Conservation (phyloP, 345 rosid species). For the Acer yangbiense region DNA sequence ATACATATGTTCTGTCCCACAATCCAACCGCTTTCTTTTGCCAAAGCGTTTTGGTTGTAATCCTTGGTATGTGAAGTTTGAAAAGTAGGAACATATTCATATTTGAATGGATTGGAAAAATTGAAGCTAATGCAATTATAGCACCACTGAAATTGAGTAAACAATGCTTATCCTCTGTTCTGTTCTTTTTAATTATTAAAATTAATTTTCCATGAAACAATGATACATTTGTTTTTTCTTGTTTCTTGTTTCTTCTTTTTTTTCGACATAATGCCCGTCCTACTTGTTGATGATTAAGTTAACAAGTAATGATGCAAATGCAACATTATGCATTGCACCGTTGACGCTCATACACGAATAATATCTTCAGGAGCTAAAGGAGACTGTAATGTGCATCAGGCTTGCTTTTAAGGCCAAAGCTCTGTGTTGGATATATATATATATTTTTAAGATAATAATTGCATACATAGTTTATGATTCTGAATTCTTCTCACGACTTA, state of each 20-base stretch:
- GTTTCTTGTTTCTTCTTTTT: neutral
- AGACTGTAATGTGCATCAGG: neutral
- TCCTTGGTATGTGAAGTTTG: neutral
- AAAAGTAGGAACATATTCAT: neutral
- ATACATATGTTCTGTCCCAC: neutral
- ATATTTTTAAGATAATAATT: conserved; percentile 2
- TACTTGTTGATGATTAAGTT: neutral
- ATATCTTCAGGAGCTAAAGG: neutral
- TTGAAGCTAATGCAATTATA: neutral
- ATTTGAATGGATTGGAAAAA: neutral
- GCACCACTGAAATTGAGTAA: neutral
- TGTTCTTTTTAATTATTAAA: neutral
- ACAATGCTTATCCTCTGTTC: neutral
- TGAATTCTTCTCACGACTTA: conserved; percentile 18
- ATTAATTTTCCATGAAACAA: neutral
- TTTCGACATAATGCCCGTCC: neutral
- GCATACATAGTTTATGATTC: conserved; percentile 6
- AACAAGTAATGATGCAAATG: neutral
- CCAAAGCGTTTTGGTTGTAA: neutral
- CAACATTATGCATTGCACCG: neutral
- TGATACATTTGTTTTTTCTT: neutral
- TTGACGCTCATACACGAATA: neutral
- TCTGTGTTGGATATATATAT: neutral
- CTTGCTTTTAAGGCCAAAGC: conserved; percentile 18
- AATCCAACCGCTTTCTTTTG: neutral